Percentiles rank a stretch among this genome's conserved stretches.
These are phyloP conservation scores for Fonsecaea multimorphosa DNA, from an alignment of 2,329 filamentous ascomycete genomes.

Conservation along the genomic window DNA sequence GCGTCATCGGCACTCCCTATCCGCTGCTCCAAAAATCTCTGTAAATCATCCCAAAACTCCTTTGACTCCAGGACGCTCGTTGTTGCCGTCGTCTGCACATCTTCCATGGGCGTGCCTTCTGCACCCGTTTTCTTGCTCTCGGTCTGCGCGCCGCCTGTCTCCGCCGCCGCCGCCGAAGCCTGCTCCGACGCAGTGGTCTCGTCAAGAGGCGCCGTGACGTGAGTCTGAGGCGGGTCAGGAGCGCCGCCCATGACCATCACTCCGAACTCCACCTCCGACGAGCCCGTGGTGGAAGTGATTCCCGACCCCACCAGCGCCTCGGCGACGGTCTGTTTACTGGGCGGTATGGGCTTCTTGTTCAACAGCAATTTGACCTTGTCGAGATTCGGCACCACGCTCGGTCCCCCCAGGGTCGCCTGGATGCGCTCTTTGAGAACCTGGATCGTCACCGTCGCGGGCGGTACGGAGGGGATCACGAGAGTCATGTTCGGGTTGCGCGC, in stretches of 20 bases:
- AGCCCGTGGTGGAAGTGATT: constrained; percentile 47
- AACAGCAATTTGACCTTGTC: constrained; percentile 85
- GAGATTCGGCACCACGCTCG: constrained; percentile 47
- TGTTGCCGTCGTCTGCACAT: constrained; percentile 42
- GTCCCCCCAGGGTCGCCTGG: constrained; percentile 61
- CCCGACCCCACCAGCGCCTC: constrained; percentile 69
- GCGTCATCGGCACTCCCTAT: constrained; percentile 73
- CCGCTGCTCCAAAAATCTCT: constrained; percentile 78
- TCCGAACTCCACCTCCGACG: constrained; percentile 70
- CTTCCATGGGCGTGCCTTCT: constrained; percentile 41
- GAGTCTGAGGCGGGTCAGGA: constrained; percentile 41
- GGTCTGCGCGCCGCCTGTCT: constrained; percentile 49
- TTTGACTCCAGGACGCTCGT: constrained; percentile 63
- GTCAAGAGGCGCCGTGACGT: not conserved
- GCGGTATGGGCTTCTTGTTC: constrained; percentile 83
- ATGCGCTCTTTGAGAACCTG: constrained; percentile 78
- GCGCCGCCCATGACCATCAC: constrained; percentile 87
- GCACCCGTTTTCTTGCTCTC: constrained; percentile 48
- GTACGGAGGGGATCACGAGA: constrained; percentile 66
- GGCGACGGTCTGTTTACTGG: constrained; percentile 70
- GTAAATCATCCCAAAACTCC: constrained; percentile 86
- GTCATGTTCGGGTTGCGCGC: constrained; percentile 76
- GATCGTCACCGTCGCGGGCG: constrained; percentile 72
- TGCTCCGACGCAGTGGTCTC: not conserved
- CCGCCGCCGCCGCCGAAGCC: constrained; percentile 41